Percentiles rank a stretch among this genome's conserved stretches.
Evolutionary conservation across 345 rosid genomes (phyloP).

Genomic region (Acer saccharum): DNA sequence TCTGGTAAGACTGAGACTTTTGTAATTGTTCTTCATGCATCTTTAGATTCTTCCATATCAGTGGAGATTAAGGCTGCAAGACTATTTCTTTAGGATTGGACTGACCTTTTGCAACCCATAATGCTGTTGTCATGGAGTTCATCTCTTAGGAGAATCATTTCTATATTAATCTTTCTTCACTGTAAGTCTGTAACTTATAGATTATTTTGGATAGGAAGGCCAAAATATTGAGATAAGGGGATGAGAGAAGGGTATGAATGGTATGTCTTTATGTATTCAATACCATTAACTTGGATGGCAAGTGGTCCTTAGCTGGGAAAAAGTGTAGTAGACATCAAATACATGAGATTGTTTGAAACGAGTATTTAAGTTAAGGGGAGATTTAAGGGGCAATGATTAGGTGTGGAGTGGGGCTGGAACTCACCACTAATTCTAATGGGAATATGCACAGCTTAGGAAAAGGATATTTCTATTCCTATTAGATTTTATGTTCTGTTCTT

Average conservation of each 20-base stretch:
- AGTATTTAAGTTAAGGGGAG: neutral
- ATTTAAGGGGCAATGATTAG: neutral
- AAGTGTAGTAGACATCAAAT: neutral
- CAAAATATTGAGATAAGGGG: too few species aligned
- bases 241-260: too few species aligned
- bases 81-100: neutral
- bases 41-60: slow-evolving; percentile 1
- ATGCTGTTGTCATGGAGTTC: neutral
- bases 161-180: neutral
- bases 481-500: neutral
- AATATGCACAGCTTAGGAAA: neutral
- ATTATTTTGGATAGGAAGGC: too few species aligned
- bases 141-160: neutral
- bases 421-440: neutral
- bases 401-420: neutral
- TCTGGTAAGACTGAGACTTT: slow-evolving; percentile 52
- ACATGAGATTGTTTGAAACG: neutral
- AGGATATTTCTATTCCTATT: neutral
- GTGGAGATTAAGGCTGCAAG: neutral
- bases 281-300: too few species aligned
- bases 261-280: too few species aligned
- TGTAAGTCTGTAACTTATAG: too few species aligned
- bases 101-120: neutral
- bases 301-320: neutral
- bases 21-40: neutral